phyloP scores from a whole-genome alignment of 2,329 filamentous ascomycete species.

The Aspergillus fischeri region DNA sequence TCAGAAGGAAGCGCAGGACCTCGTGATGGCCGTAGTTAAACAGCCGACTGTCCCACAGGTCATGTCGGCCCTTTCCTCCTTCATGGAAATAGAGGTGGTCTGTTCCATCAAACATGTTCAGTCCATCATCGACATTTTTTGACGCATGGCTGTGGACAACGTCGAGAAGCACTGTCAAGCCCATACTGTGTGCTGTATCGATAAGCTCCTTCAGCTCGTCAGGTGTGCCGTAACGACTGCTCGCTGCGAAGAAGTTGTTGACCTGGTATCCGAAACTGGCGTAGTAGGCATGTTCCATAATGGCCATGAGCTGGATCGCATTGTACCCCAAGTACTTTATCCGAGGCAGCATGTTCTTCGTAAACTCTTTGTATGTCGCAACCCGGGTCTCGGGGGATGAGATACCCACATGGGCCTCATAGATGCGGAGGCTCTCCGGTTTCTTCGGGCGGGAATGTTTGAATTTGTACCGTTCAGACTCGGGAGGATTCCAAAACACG shows the following conservation, averaged over 20 bases:
- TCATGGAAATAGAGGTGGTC: conserved; percentile 96
- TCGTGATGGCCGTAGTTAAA: conserved; percentile 98
- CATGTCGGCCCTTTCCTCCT: conserved; percentile 78
- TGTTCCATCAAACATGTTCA: conserved; percentile 93
- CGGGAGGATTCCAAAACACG: conserved; percentile 92
- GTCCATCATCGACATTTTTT: conserved; percentile 91
- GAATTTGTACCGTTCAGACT: conserved; percentile 72
- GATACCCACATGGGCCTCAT: conserved; percentile 98
- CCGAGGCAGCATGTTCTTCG: conserved; percentile 80
- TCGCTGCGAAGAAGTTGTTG: conserved; percentile 98
- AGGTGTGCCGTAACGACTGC: conserved; percentile 87
- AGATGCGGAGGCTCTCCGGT: conserved; percentile 82
- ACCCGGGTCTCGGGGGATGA: conserved; percentile 86
- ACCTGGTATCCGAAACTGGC: conserved; percentile 98
- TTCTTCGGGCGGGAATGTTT: conserved; percentile 78
- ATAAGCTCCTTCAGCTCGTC: conserved; percentile 96
- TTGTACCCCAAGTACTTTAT: conserved; percentile 93
- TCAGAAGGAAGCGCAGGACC: conserved; percentile 90
- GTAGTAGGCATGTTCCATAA: conserved; percentile 99
- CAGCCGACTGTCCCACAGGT: conserved; percentile 90
- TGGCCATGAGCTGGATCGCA: conserved; percentile 94
- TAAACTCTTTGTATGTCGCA: conserved; percentile 96
- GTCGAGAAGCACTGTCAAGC: conserved; percentile 85
- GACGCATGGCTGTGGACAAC: conserved; percentile 97
- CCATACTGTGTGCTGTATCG: conserved; percentile 88